These are phyloP conservation scores for Periconia sp. DNA, from an alignment of 2,329 filamentous ascomycete species.

Conservation along the genomic window DNA sequence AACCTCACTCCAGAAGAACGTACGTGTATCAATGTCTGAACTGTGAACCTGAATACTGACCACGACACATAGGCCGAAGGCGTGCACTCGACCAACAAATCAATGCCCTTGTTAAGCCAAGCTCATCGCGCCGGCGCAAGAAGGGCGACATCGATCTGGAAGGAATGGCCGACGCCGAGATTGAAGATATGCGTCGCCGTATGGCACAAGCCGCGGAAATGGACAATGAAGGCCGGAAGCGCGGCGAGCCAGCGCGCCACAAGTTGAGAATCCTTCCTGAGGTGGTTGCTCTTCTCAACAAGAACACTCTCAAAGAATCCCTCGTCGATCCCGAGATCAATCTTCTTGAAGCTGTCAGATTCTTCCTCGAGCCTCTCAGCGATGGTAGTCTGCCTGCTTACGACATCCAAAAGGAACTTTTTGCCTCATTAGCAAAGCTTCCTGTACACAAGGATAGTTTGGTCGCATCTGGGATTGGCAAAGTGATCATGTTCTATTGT, in stretches of 20 bases:
- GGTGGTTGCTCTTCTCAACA: conserved; percentile 85
- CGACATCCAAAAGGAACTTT: conserved; percentile 95
- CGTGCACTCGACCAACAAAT: conserved; percentile 86
- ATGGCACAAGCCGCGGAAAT: conserved; percentile 91
- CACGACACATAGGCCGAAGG: conserved; percentile 62
- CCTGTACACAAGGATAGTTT: conserved; percentile 91
- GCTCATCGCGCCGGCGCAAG: conserved; percentile 74
- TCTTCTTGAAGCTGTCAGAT: conserved; percentile 91
- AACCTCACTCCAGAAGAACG: conserved; percentile 83
- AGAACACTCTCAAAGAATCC: conserved; percentile 82
- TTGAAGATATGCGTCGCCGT: conserved; percentile 82
- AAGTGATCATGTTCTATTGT: conserved; percentile 96
- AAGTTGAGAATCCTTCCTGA: conserved; percentile 94
- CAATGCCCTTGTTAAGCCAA: conserved; percentile 85
- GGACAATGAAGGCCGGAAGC: conserved; percentile 81
- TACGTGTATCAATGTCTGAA: conserved; percentile 49
- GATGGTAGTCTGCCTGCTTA: conserved; percentile 95
- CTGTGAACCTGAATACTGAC: conserved; percentile 14
- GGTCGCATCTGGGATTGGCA: conserved; percentile 90
- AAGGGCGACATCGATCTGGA: conserved; percentile 93
- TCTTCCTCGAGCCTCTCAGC: conserved; percentile 94
- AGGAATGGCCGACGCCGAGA: conserved; percentile 86
- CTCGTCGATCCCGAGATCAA: conserved; percentile 95
- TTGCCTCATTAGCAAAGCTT: conserved; percentile 77
- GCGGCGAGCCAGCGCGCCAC: conserved; percentile 81